A percentile compares a stretch with the other conserved stretches of the same genome.
These are phyloP conservation scores for Trichoderma endophyticum DNA, from an alignment of 2,329 filamentous ascomycete species.

Conservation along the genomic window DNA sequence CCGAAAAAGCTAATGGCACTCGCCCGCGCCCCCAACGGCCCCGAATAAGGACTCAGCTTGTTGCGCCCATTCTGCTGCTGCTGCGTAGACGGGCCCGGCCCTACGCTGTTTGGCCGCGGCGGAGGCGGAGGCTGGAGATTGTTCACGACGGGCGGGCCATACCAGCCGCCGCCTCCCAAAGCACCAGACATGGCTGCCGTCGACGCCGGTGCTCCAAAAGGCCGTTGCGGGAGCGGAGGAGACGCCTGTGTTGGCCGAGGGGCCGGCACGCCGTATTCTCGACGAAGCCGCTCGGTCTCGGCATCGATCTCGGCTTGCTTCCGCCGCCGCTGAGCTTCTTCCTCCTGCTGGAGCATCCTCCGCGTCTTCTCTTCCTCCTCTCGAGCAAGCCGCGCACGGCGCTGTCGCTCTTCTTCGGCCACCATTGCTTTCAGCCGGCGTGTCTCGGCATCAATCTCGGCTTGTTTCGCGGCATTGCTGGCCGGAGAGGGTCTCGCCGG, in stretches of 20 bases:
- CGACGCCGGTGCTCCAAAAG: not conserved
- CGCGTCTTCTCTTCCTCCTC: conserved; percentile 59
- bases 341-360: conserved; percentile 64
- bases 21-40: conserved; percentile 42
- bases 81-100: conserved; percentile 23
- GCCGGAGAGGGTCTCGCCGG: conserved; percentile 21
- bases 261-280: conserved; percentile 60
- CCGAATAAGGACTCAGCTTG: conserved; percentile 26
- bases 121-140: conserved; percentile 35
- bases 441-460: conserved; percentile 70
- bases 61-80: conserved; percentile 16
- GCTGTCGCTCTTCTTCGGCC: conserved; percentile 47
- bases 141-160: conserved; percentile 21
- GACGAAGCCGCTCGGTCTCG: conserved; percentile 78
- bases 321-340: conserved; percentile 51
- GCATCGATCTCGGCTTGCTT: conserved; percentile 62
- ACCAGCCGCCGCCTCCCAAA: conserved; percentile 19
- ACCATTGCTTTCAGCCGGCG: conserved; percentile 62
- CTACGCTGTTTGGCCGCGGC: conserved; percentile 48
- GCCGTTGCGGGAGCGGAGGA: conserved; percentile 36
- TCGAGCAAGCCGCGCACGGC: conserved; percentile 53
- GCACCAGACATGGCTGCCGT: conserved; percentile 14
- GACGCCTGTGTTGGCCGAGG: conserved; percentile 33
- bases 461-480: conserved; percentile 30
- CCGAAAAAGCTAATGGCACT: conserved; percentile 46